Percentiles rank a stretch among this genome's conserved stretches.
Evolutionary conservation across 306 rosid species (phyloP).

Genomic region (Trifolium pratense): DNA sequence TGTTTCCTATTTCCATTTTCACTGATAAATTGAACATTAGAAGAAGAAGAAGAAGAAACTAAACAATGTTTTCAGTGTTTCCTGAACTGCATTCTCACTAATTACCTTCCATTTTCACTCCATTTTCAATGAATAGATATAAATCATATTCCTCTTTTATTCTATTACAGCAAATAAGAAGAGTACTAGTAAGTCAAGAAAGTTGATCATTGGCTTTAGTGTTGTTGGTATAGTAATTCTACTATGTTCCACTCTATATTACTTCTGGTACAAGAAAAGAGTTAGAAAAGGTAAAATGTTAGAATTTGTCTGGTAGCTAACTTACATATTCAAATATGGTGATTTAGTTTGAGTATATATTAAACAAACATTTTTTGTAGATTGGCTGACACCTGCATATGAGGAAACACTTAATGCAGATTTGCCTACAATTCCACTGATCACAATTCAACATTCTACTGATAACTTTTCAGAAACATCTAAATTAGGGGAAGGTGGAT

Average conservation of each 20-base stretch:
- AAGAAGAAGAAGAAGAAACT: too few species aligned
- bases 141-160: background rate
- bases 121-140: too few species aligned
- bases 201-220: constrained; percentile 33
- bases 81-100: too few species aligned
- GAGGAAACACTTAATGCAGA: constrained; percentile 29
- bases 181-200: constrained; percentile 24
- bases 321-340: background rate
- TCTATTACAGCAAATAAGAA: background rate
- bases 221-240: constrained; percentile 36
- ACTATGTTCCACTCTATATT: constrained; percentile 30
- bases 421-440: constrained; percentile 42
- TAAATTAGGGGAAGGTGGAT: constrained; percentile 70
- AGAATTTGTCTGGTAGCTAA: background rate
- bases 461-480: constrained; percentile 49
- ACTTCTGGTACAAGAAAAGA: background rate
- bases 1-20: background rate
- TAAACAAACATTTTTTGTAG: background rate
- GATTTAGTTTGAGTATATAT: background rate
- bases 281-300: background rate
- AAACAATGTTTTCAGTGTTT: too few species aligned
- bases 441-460: constrained; percentile 36
- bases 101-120: too few species aligned
- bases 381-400: background rate
- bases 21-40: background rate